Evolutionary conservation across 805 yeast genomes (phyloP).

Genomic region (Wickerhamiella brachini): DNA sequence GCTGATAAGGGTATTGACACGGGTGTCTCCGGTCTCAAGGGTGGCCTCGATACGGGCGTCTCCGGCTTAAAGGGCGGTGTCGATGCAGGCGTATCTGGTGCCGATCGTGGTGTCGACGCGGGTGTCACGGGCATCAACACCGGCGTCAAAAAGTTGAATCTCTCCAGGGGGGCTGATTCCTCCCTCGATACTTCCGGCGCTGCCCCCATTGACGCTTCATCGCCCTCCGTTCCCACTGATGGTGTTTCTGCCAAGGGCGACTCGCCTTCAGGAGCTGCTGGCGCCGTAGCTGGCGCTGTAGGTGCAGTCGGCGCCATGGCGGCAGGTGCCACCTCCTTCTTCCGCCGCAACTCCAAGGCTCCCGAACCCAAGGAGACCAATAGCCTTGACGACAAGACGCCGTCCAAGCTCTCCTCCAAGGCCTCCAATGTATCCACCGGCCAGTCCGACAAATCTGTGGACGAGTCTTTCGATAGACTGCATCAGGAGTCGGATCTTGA

Average conservation of each 20-base stretch:
- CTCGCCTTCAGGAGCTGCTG: not conserved
- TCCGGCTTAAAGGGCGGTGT: not conserved
- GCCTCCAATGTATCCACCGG: not conserved
- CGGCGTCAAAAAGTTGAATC: not conserved
- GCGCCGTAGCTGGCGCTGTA: not conserved
- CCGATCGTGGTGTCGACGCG: not conserved
- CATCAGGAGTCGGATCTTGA: not conserved
- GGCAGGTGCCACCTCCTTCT: not conserved
- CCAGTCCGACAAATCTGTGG: not conserved
- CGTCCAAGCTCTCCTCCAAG: too few species aligned
- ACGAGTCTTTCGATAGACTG: not conserved
- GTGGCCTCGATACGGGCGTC: not conserved
- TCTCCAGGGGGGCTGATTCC: not conserved
- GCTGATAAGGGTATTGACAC: too few species aligned
- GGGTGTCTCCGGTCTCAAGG: not conserved
- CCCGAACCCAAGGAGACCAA: not conserved
- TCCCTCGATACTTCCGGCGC: not conserved
- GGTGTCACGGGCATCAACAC: not conserved
- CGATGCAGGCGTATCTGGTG: not conserved
- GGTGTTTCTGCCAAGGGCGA: not conserved
- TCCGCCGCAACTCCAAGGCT: not conserved
- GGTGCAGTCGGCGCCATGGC: not conserved
- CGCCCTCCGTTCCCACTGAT: too few species aligned
- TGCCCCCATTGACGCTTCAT: too few species aligned
- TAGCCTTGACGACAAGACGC: too few species aligned